Evolutionary conservation across 2,329 filamentous ascomycete genomes (phyloP), one percentile per base, ranked within the genome.

Genomic region (Cordyceps cateniannulata): DNA sequence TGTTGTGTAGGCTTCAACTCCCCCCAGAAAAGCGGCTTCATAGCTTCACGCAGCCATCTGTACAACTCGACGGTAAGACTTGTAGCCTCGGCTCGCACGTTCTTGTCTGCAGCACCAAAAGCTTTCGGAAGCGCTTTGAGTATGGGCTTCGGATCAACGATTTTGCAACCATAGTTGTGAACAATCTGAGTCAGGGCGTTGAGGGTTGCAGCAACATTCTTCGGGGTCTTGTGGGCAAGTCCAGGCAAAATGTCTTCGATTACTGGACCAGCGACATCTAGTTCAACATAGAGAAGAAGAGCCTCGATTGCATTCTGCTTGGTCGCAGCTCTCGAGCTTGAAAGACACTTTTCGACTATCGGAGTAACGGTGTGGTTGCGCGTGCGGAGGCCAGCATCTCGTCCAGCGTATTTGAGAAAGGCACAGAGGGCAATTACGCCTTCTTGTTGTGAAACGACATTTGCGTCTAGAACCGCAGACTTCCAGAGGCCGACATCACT

Each of bases 1-100:
- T 99, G 95, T 71, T 99, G 95, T 0, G 96, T 93, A 0, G 93
- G 89, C 73, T 99, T 99, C 63, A 99, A 76, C 62, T 99, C 95
- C 49, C 84, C 86, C 93, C 95, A 99, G 73, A 99, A 98, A 75
- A 98, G 88, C 42, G 93, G 91, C 73, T 99, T 99, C 87, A 99
- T 97, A 12, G 93, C 93, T 65, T 99, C 95, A 66, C 93, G 89
- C 38, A 99, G 81, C 95, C 96, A 99, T 74, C 95, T 83, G 75
- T 99, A 99, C 62, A 99, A 85, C 71, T 99, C 96, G 52, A 97
- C 91, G 0, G 93, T 89, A 61, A 99, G 79, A 67, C 89, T 92
- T 51, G 95, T 95, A 29, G 93, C 92, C 73, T 97, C 95, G 3
- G 93, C 92, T 74, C 95, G 88, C 18, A 99, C 91, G 72, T 98